A percentile compares a stretch with the other conserved stretches of the same genome.
Evolutionary conservation across 1,284 basidiomycete species (phyloP).

Genomic region (Acaromyces ingoldii): DNA sequence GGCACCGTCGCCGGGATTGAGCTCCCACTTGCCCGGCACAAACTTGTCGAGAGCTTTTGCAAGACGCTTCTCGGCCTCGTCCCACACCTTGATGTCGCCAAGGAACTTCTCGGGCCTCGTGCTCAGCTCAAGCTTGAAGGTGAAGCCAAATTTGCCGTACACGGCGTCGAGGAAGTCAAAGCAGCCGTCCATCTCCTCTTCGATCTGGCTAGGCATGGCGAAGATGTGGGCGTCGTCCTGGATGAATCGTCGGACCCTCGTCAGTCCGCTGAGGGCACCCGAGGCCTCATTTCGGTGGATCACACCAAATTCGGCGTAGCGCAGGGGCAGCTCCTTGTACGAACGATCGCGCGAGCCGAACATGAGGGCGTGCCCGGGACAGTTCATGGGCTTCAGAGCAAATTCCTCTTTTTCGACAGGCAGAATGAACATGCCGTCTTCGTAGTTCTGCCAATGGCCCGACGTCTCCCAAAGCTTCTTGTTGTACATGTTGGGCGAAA

Average conservation of each 20-base stretch:
- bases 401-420: conserved; percentile 73
- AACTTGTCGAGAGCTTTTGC: conserved; percentile 76
- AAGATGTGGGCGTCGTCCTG: conserved; percentile 98
- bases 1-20: conserved; percentile 94
- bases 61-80: conserved; percentile 82
- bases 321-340: conserved; percentile 91
- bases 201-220: conserved; percentile 71
- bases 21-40: conserved; percentile 84
- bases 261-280: conserved; percentile 87
- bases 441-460: conserved; percentile 87
- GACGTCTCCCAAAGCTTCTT: conserved; percentile 96
- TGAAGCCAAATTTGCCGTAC: conserved; percentile 94
- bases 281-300: conserved; percentile 95
- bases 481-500: conserved; percentile 97
- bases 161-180: conserved; percentile 89
- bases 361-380: conserved; percentile 93
- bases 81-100: conserved; percentile 83
- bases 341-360: conserved; percentile 91
- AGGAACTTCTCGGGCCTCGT: conserved; percentile 94
- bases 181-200: conserved; percentile 62
- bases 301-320: conserved; percentile 98
- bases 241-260: conserved; percentile 87
- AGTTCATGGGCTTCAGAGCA: conserved; percentile 85
- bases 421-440: conserved; percentile 91
- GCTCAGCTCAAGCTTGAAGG: conserved; percentile 91